Percentiles rank a stretch among this genome's conserved stretches.
Evolutionary conservation across 2,329 filamentous ascomycete species (phyloP).

Genomic region (Aspergillus brunneoviolaceus): DNA sequence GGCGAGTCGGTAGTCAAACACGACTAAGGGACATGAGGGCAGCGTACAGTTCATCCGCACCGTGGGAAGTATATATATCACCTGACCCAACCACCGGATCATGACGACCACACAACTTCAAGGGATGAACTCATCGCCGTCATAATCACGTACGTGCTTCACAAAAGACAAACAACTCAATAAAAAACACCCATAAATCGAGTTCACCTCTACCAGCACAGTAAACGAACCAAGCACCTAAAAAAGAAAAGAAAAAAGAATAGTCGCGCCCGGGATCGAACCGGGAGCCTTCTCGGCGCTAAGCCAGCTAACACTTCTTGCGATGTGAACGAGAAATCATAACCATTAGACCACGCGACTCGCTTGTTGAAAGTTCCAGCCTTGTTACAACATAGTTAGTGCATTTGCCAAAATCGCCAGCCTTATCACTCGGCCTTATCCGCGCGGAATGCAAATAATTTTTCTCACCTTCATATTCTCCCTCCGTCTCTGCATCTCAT

Average conservation of each 20-base stretch:
- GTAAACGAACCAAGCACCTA: neutral
- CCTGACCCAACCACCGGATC: too few species aligned
- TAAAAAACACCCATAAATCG: too few species aligned
- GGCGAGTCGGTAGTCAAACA: too few species aligned
- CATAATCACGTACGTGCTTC: too few species aligned
- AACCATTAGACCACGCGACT: constrained; percentile 27
- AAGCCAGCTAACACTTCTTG: neutral
- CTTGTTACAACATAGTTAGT: neutral
- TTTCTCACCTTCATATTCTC: neutral
- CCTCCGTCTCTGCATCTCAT: neutral
- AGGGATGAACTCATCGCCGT: too few species aligned
- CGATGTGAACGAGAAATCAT: constrained; percentile 25
- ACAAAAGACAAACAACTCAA: too few species aligned
- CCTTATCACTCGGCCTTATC: neutral
- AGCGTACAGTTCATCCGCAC: too few species aligned
- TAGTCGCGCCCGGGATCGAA: constrained; percentile 27
- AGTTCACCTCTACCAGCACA: too few species aligned
- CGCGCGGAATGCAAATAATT: neutral
- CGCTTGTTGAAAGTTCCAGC: neutral
- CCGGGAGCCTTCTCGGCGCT: constrained; percentile 19
- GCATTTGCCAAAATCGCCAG: neutral
- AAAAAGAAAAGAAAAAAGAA: neutral
- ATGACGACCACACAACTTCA: too few species aligned
- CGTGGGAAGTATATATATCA: too few species aligned
- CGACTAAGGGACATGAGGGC: too few species aligned